phyloP scores from a whole-genome alignment of 129 eudicot species.

The Helianthus tuberosus region DNA sequence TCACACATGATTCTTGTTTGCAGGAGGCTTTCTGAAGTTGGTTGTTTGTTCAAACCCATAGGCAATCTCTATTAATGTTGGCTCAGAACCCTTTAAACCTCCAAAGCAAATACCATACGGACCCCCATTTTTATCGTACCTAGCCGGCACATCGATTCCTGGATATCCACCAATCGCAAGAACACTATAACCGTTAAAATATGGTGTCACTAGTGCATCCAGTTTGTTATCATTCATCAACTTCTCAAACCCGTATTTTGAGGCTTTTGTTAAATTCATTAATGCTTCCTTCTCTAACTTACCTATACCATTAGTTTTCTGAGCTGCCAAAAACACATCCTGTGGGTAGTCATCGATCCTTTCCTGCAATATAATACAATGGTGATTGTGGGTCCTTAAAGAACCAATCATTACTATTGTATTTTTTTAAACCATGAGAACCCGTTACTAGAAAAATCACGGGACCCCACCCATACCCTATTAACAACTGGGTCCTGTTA shows the following conservation, averaged over 20 bases:
- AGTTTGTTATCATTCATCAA: slow-evolving; percentile 59
- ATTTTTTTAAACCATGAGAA: too few relatives aligned
- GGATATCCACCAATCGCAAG: slow-evolving; percentile 81
- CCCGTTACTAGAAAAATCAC: too few relatives aligned
- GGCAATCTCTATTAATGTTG: slow-evolving; percentile 74
- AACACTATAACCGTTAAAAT: slow-evolving; percentile 28
- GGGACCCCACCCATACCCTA: too few relatives aligned
- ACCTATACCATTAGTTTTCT: slow-evolving; percentile 64
- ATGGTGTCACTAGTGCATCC: slow-evolving; percentile 67
- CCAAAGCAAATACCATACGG: slow-evolving; percentile 72
- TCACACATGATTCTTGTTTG: slow-evolving; percentile 14
- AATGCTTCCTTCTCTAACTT: slow-evolving; percentile 37
- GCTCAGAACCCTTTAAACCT: slow-evolving; percentile 68
- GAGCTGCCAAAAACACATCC: slow-evolving; percentile 50
- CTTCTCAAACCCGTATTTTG: slow-evolving; percentile 61
- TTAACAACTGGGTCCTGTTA: too few relatives aligned
- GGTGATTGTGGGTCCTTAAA: not conserved
- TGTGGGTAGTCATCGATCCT: slow-evolving; percentile 53
- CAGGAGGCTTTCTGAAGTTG: slow-evolving; percentile 55
- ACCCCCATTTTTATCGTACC: slow-evolving; percentile 46
- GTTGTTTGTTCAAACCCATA: slow-evolving; percentile 77
- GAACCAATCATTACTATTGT: not conserved
- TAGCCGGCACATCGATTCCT: slow-evolving; percentile 77
- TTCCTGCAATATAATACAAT: slow-evolving; percentile 47
- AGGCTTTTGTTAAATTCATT: slow-evolving; percentile 39